phyloP scores from a whole-genome alignment of 2,329 filamentous ascomycete species.

The Neopestalotiopsis sp. region DNA sequence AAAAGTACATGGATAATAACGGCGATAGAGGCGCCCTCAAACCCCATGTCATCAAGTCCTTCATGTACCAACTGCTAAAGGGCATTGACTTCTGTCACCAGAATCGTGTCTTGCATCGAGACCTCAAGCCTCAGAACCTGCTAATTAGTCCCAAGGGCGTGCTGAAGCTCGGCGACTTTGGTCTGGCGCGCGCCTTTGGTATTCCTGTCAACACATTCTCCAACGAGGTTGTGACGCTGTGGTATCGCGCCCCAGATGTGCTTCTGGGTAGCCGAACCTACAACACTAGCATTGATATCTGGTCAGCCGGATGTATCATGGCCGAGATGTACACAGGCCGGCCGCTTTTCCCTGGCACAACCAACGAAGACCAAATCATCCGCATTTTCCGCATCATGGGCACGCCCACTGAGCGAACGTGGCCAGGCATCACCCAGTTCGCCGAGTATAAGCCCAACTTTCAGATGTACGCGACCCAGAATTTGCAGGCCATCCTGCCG shows the following conservation, averaged over 20 bases:
- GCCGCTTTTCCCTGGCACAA: conserved; percentile 94
- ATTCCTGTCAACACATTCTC: conserved; percentile 98
- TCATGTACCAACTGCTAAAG: conserved; percentile 96
- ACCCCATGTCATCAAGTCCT: conserved; percentile 91
- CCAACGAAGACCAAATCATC: conserved; percentile 95
- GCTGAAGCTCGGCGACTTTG: conserved; percentile 93
- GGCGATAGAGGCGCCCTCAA: conserved; percentile 90
- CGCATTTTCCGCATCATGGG: conserved; percentile 99
- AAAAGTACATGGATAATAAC: conserved; percentile 97
- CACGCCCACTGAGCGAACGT: conserved; percentile 91
- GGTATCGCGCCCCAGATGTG: conserved; percentile 97
- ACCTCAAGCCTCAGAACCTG: conserved; percentile 95
- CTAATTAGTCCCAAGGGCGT: conserved; percentile 92
- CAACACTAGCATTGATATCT: conserved; percentile 99
- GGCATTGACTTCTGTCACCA: conserved; percentile 98
- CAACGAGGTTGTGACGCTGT: conserved; percentile 96
- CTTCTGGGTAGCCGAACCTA: conserved; percentile 93
- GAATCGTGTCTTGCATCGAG: conserved; percentile 92
- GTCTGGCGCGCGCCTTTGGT: conserved; percentile 90
- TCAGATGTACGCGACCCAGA: conserved; percentile 92
- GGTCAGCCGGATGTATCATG: conserved; percentile 99
- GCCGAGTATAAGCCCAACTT: conserved; percentile 98
- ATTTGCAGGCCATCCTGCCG: conserved; percentile 83
- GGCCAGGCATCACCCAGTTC: conserved; percentile 93
- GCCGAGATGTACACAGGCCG: conserved; percentile 98